These are phyloP conservation scores for Ambrosia trifida DNA, from an alignment of 129 eudicot genomes.

Conservation along the genomic window DNA sequence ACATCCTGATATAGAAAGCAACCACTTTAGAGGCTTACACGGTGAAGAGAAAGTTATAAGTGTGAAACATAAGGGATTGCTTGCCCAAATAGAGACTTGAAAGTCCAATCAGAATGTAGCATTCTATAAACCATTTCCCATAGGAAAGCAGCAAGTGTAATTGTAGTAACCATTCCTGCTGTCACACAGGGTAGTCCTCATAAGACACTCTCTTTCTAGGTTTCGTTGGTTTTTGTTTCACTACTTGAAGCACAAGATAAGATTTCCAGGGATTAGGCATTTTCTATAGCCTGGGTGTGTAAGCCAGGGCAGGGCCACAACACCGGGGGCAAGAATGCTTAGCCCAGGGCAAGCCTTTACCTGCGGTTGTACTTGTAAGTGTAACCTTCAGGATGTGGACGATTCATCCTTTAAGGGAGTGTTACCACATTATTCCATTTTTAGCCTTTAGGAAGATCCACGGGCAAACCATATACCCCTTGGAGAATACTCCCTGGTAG, in stretches of 20 bases:
- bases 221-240: background rate
- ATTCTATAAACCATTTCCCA: background rate
- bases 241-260: too few species aligned
- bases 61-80: background rate
- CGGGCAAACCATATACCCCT: background rate
- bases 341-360: background rate
- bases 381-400: background rate
- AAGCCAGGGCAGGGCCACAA: background rate
- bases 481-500: background rate
- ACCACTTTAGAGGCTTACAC: background rate
- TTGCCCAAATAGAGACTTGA: background rate
- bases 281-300: background rate
- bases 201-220: background rate
- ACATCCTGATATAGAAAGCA: background rate
- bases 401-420: background rate
- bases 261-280: conserved; percentile 2
- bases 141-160: background rate
- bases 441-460: background rate
- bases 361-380: background rate
- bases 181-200: background rate
- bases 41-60: background rate
- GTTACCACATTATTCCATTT: background rate
- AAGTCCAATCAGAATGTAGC: background rate
- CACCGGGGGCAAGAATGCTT: too few species aligned
- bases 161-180: background rate